These are phyloP conservation scores for Paraphoma chrysanthemicola DNA, from an alignment of 2,329 filamentous ascomycete genomes.

Conservation along the genomic window DNA sequence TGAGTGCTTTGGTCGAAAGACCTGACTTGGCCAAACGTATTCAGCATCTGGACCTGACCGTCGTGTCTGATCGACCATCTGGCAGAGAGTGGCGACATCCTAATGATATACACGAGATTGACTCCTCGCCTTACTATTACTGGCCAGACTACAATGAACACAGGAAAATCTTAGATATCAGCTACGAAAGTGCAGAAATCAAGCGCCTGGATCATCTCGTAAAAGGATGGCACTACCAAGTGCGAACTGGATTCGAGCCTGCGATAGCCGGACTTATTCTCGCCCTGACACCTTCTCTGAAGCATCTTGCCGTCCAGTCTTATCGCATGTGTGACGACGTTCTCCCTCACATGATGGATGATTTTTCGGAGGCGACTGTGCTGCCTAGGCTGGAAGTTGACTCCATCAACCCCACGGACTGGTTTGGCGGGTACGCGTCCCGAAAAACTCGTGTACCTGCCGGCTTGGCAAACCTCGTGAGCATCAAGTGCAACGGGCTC, in stretches of 20 bases:
- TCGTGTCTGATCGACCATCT: background rate
- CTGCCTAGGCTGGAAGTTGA: no score
- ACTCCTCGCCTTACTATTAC: background rate
- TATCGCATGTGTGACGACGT: no score
- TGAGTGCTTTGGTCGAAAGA: background rate
- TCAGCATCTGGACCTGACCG: background rate
- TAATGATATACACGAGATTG: background rate
- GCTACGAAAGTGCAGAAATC: background rate
- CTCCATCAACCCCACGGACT: background rate
- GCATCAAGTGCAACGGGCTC: background rate
- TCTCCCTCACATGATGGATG: no score
- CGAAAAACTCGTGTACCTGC: no score
- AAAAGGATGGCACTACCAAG: background rate
- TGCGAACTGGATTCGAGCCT: background rate
- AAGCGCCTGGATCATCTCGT: background rate
- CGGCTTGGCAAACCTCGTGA: background rate
- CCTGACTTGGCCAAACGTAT: background rate
- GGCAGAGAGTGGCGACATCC: background rate
- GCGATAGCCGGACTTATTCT: background rate
- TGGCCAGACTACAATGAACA: background rate
- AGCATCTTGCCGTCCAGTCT: background rate
- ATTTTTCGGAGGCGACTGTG: no score
- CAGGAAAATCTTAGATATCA: background rate
- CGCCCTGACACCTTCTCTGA: background rate
- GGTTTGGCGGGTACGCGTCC: no score